phyloP scores from a whole-genome alignment of 2,329 filamentous ascomycete genomes.

The Tolypocladium paradoxum region DNA sequence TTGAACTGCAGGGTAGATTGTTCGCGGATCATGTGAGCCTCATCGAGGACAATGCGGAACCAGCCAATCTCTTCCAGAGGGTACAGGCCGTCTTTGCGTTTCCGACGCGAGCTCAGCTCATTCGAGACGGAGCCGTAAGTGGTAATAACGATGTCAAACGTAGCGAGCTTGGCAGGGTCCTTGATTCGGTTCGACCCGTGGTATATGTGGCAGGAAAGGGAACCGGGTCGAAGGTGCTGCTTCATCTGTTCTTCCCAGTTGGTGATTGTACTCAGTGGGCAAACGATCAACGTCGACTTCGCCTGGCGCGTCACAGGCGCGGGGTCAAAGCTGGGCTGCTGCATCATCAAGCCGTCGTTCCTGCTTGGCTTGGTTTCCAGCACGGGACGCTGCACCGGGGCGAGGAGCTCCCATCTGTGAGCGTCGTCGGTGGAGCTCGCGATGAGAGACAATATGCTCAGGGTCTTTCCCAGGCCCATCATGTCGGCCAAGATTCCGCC shows the following conservation, averaged over 20 bases:
- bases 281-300: conserved; percentile 75
- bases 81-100: conserved; percentile 45
- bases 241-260: conserved; percentile 95
- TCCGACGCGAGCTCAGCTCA: conserved; percentile 57
- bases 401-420: conserved; percentile 44
- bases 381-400: conserved; percentile 38
- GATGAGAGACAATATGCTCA: conserved; percentile 76
- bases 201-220: conserved; percentile 69
- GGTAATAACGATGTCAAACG: conserved; percentile 79
- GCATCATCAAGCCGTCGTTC: conserved; percentile 15
- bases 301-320: conserved; percentile 53
- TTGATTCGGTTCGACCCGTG: conserved; percentile 71
- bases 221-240: conserved; percentile 57
- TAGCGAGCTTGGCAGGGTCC: conserved; percentile 54
- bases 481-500: conserved; percentile 74
- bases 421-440: conserved; percentile 55
- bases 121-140: conserved; percentile 84
- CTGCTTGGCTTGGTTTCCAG: conserved; percentile 27
- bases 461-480: conserved; percentile 81
- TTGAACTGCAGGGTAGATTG: conserved; percentile 73
- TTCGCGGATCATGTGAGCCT: conserved; percentile 90
- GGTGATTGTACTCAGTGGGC: conserved; percentile 78
- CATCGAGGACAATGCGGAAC: conserved; percentile 89
- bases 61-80: conserved; percentile 73
- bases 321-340: conserved; percentile 32